These are phyloP conservation scores for Boletus vermiculosoides DNA, from an alignment of 768 basidiomycete genomes.

Conservation along the genomic window DNA sequence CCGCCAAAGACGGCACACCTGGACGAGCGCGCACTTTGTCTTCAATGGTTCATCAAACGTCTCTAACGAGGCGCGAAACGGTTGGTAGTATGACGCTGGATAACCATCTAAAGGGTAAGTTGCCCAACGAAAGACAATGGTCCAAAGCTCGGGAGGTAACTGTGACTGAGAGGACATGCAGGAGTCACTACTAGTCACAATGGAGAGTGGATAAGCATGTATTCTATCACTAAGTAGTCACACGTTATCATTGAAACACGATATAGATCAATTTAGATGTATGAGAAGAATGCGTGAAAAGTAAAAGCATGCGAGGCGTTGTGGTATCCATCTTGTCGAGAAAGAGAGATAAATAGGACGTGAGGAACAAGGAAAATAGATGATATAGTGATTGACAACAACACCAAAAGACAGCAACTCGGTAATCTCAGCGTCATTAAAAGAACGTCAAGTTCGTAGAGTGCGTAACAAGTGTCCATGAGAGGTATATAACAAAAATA, in stretches of 20 bases:
- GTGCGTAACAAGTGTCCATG: conserved; percentile 28
- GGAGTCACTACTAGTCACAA: not conserved
- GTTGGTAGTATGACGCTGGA: conserved; percentile 38
- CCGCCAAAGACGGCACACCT: conserved; percentile 61
- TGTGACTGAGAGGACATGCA: conserved; percentile 30
- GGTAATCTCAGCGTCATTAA: conserved; percentile 27
- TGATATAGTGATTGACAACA: conserved; percentile 33
- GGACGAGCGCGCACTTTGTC: conserved; percentile 43
- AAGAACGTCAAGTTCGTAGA: conserved; percentile 34
- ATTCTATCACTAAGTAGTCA: not conserved
- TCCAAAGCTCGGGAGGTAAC: conserved; percentile 56
- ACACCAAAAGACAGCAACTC: conserved; percentile 19
- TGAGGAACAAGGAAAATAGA: conserved; percentile 21
- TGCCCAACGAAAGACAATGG: conserved; percentile 49
- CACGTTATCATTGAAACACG: conserved; percentile 3
- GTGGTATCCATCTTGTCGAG: conserved; percentile 34
- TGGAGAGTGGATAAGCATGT: not conserved
- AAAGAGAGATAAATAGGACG: conserved; percentile 29
- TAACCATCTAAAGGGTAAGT: conserved; percentile 29
- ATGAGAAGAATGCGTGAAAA: conserved; percentile 6
- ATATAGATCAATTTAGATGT: conserved; percentile 2
- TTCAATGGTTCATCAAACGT: conserved; percentile 31
- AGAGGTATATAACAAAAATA: conserved; percentile 12
- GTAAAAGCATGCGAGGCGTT: conserved; percentile 19
- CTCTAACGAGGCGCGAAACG: conserved; percentile 43